Base-by-base conservation (phyloP, 768 basidiomycete species). In the Leccinum variicolor region DNA sequence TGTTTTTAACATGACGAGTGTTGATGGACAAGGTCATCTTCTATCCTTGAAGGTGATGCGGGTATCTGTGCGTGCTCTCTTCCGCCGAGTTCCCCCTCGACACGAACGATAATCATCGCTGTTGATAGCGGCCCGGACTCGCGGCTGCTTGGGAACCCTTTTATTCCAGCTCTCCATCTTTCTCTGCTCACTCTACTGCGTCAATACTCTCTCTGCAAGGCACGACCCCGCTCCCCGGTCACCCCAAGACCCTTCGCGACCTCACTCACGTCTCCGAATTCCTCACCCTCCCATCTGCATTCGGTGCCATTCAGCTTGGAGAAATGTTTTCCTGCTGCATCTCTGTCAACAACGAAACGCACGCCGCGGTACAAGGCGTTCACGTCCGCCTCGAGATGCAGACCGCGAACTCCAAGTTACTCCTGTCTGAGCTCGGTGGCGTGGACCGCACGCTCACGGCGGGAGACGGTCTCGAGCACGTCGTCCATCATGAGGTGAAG, bases 401-500 rank as follows among this genome's bases (percentile, higher is more conserved):
- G 68, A 92, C 92, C 0, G 80, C 81, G 1, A 84, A 81, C 7
- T 76, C 83, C 29, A 93, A 92, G 71, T 74, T 80, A 4, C 68
- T 79, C 14, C 74, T 88, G 23, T 81, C 79, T 15, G 90, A 89
- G 64, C 79, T 84, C 49, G 89, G 89, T 5, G 85, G 84, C 4
- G 58, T 74, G 9, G 77, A 77, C 3, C 70, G 77, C 36, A 72
- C 67, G 23, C 73, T 96, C 50, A 54, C 69, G 0, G 77, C 80
- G 2, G 83, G 84, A 23, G 83, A 85, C 65, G 83, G 83, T 0
- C 65, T 91, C 31, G 87, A 92, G 68, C 75, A 78, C 45, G 74
- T 90, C 15, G 86, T 93, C 1, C 79, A 84, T 59, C 90, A 92
- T 66, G 95, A 98, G 74, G 90, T 97, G 62, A 97, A 97, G 73